These are phyloP conservation scores for Hortaea werneckii DNA, from an alignment of 2,329 filamentous ascomycete genomes.

Conservation along the genomic window DNA sequence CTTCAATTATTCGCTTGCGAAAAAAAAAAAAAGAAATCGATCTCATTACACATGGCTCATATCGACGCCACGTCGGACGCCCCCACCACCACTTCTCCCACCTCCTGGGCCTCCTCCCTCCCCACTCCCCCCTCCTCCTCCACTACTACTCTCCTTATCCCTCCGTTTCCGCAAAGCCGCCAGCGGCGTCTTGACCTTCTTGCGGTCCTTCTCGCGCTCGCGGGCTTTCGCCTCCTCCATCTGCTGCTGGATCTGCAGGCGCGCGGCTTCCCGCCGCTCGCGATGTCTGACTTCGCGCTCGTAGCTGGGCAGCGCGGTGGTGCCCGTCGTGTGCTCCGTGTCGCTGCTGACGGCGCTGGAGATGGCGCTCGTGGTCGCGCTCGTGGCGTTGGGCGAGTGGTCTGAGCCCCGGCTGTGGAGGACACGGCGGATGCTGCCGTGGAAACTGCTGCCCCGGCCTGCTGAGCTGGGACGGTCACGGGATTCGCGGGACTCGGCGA, in stretches of 20 bases:
- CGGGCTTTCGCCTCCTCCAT: constrained; percentile 22
- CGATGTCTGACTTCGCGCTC: constrained; percentile 24
- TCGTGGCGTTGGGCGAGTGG: constrained; percentile 10
- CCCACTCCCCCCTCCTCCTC: too few species aligned
- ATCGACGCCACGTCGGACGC: background rate
- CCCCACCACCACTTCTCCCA: background rate
- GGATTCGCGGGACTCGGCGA: background rate
- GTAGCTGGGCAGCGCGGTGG: constrained; percentile 25
- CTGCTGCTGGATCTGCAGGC: constrained; percentile 22
- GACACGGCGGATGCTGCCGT: constrained; percentile 9
- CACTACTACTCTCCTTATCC: constrained; percentile 13
- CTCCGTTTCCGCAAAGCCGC: constrained; percentile 27
- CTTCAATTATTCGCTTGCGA: too few species aligned
- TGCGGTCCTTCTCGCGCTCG: constrained; percentile 23
- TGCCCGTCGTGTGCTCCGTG: constrained; percentile 16
- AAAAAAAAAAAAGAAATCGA: background rate
- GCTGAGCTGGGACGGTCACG: constrained; percentile 14
- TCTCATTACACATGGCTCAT: constrained; percentile 5
- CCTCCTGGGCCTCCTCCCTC: too few species aligned
- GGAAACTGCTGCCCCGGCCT: constrained; percentile 14
- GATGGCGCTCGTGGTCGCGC: constrained; percentile 20
- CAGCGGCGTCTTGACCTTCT: constrained; percentile 31
- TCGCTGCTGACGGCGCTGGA: constrained; percentile 25
- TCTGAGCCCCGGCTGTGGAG: constrained; percentile 8
- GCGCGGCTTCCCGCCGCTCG: constrained; percentile 21